A percentile compares a stretch with the other conserved stretches of the same genome.
Evolutionary conservation across 805 yeast genomes (phyloP).

Genomic region (Ogataea wickerhamii): DNA sequence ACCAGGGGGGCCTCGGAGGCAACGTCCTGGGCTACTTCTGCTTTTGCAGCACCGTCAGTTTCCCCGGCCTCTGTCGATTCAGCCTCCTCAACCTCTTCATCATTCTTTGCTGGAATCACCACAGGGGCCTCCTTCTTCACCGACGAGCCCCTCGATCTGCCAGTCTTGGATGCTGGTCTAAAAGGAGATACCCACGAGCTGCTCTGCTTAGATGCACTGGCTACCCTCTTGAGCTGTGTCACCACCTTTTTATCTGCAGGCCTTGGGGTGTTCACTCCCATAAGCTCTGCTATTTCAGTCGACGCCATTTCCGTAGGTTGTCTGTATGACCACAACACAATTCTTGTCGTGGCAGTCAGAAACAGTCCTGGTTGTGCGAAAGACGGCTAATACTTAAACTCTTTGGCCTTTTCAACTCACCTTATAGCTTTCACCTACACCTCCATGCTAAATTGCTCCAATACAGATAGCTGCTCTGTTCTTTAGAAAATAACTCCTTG

Average conservation of each 20-base stretch:
- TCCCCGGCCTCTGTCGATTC: conserved; percentile 5
- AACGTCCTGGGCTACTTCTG: conserved; percentile 5
- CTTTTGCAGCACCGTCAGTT: conserved; percentile 6
- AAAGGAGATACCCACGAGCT: conserved; percentile 30
- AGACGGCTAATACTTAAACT: no score
- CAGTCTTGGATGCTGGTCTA: conserved; percentile 17
- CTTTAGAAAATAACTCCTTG: conserved; percentile 1
- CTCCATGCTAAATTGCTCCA: no score
- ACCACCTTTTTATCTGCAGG: conserved; percentile 11
- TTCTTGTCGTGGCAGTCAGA: no score
- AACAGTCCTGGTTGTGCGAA: no score
- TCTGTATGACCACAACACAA: no score
- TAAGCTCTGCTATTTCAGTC: conserved; percentile 19
- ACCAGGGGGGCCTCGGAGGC: conserved; percentile 17
- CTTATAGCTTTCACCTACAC: no score
- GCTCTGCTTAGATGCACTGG: conserved; percentile 14
- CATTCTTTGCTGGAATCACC: conserved; percentile 2
- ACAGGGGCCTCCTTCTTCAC: conserved; percentile 2
- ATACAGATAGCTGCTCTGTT: background rate
- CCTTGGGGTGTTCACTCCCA: conserved; percentile 10
- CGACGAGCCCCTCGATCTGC: conserved; percentile 6
- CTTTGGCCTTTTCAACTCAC: no score
- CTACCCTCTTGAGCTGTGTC: conserved; percentile 22
- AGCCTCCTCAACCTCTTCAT: conserved; percentile 3
- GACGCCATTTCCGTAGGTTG: conserved; percentile 14